phyloP scores from a whole-genome alignment of 768 basidiomycete genomes.

The Russula sp. region DNA sequence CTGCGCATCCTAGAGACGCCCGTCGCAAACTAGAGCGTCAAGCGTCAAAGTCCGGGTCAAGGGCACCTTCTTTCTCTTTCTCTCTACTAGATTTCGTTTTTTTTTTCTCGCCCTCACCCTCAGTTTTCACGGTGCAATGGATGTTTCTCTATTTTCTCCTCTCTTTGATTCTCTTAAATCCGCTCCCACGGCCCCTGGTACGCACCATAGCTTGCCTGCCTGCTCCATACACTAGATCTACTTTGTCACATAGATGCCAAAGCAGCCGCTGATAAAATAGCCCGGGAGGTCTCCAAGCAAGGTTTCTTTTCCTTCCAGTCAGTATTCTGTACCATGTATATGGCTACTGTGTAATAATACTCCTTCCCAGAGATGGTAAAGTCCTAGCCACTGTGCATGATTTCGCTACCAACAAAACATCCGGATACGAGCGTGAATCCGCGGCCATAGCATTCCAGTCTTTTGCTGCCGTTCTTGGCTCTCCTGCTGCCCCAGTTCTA shows the following conservation, averaged over 20 bases:
- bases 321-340: slow-evolving; percentile 31
- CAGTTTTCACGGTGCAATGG: slow-evolving; percentile 33
- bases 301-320: slow-evolving; percentile 64
- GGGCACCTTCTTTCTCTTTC: slow-evolving; percentile 10
- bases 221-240: not conserved
- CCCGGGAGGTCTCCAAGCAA: slow-evolving; percentile 62
- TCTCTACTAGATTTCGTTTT: slow-evolving; percentile 13
- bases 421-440: slow-evolving; percentile 85
- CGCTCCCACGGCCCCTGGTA: slow-evolving; percentile 42
- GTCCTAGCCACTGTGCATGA: slow-evolving; percentile 61
- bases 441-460: slow-evolving; percentile 79
- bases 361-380: slow-evolving; percentile 50
- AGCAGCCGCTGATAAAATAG: slow-evolving; percentile 76
- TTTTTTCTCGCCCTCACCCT: slow-evolving; percentile 7
- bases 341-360: slow-evolving; percentile 27
- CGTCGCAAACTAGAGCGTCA: slow-evolving; percentile 8
- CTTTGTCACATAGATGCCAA: slow-evolving; percentile 61
- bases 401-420: slow-evolving; percentile 81
- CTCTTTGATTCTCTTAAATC: slow-evolving; percentile 43
- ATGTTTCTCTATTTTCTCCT: slow-evolving; percentile 45
- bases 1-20: slow-evolving; percentile 17
- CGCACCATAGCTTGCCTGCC: slow-evolving; percentile 21
- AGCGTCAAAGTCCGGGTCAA: slow-evolving; percentile 22
- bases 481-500: slow-evolving; percentile 67
- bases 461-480: slow-evolving; percentile 65